Evolutionary conservation across 768 basidiomycete genomes (phyloP).

Genomic region (Rhodotorula diobovata): DNA sequence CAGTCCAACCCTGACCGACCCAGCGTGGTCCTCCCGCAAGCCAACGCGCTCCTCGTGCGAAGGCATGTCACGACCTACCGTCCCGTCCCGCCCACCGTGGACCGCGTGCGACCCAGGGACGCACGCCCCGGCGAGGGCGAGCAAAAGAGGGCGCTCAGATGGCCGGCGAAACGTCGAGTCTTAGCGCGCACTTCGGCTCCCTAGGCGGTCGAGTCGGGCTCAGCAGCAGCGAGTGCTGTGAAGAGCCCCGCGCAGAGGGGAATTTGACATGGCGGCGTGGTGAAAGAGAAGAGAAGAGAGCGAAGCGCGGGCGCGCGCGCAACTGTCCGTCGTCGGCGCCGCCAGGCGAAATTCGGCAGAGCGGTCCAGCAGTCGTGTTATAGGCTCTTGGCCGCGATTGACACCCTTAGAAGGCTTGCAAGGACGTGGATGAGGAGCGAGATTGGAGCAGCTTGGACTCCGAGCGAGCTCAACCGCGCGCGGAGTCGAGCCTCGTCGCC

Average conservation of each 20-base stretch:
- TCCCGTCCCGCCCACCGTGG: slow-evolving; percentile 2
- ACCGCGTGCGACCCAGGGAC: background rate
- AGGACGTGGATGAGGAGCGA: background rate
- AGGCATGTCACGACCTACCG: slow-evolving; percentile 5
- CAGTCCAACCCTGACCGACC: background rate
- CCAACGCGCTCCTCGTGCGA: background rate
- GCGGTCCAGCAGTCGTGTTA: too few species aligned
- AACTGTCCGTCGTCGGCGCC: too few species aligned
- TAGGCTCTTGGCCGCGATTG: too few species aligned
- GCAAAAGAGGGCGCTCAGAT: slow-evolving; percentile 7
- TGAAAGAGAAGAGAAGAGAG: background rate
- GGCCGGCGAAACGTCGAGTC: background rate
- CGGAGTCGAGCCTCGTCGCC: too few species aligned
- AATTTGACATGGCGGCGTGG: slow-evolving; percentile 16
- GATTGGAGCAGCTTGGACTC: background rate
- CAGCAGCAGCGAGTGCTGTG: background rate
- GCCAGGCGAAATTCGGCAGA: too few species aligned
- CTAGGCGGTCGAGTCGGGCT: background rate
- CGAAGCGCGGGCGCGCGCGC: background rate
- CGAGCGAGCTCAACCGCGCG: background rate
- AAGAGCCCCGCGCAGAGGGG: background rate
- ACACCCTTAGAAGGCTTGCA: background rate
- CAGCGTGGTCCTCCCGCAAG: background rate
- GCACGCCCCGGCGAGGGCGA: background rate
- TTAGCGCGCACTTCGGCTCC: slow-evolving; percentile 2